A percentile compares a stretch with the other conserved stretches of the same genome.
Conservation (phyloP, 257 asterid genomes). For the Gentiana dahurica region DNA sequence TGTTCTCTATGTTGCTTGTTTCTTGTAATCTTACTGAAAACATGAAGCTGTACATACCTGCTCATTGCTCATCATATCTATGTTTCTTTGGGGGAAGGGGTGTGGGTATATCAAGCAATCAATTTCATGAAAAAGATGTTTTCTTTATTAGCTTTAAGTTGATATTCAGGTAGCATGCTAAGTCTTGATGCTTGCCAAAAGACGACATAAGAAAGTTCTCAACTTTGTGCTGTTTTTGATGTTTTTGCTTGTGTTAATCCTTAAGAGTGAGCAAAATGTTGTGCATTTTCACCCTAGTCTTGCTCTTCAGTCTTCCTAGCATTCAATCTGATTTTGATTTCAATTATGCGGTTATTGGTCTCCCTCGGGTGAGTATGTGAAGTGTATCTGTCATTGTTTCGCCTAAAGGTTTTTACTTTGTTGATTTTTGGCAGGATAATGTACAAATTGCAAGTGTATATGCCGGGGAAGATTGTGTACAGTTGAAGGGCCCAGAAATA, state of each 20-base stretch:
- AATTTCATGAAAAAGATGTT: neutral
- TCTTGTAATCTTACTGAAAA: too few relatives aligned
- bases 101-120: neutral
- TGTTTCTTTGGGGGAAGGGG: too few relatives aligned
- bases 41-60: too few relatives aligned
- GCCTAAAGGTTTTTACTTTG: slow-evolving; percentile 3
- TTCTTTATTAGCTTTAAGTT: neutral
- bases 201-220: neutral
- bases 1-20: neutral
- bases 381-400: neutral
- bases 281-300: too few relatives aligned
- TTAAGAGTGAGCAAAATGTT: too few relatives aligned
- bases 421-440: slow-evolving; percentile 49
- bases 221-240: too few relatives aligned
- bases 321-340: too few relatives aligned
- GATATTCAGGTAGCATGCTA: neutral
- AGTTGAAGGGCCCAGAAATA: slow-evolving; percentile 54
- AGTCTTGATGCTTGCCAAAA: neutral
- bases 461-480: slow-evolving; percentile 57
- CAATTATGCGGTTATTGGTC: too few relatives aligned
- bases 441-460: slow-evolving; percentile 69
- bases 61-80: too few relatives aligned
- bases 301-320: too few relatives aligned
- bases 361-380: neutral
- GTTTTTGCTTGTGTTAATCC: too few relatives aligned